Percentiles rank a stretch among this genome's conserved stretches.
Conservation (phyloP, 352 stramenopile genomes). For the Globisporangium solare region DNA sequence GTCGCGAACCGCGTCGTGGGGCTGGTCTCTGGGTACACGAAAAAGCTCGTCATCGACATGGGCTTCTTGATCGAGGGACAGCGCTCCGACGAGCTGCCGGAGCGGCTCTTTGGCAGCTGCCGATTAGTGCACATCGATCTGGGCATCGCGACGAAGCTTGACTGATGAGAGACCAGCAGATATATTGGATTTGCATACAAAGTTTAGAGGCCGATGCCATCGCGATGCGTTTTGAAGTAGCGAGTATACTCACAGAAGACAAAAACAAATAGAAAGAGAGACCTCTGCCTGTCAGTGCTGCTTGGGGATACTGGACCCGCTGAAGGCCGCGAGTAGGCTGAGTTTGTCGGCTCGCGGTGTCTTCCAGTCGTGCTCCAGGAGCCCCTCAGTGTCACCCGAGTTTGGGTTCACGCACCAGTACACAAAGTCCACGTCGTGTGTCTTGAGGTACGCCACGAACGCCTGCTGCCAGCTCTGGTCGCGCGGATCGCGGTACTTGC, state of each 20-base stretch:
- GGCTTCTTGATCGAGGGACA: slow-evolving; percentile 69
- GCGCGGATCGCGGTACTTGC: slow-evolving; percentile 23
- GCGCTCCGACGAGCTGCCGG: slow-evolving; percentile 56
- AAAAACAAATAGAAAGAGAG: no score
- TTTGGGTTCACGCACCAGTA: slow-evolving; percentile 75
- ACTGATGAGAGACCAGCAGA: slow-evolving; percentile 3
- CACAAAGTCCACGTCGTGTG: slow-evolving; percentile 29
- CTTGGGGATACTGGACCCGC: slow-evolving; percentile 25
- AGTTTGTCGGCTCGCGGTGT: slow-evolving; percentile 42
- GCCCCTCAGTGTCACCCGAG: slow-evolving; percentile 48
- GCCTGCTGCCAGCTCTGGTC: slow-evolving; percentile 45
- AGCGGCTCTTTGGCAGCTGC: slow-evolving; percentile 60
- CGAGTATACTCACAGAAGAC: no score
- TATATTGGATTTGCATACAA: no score
- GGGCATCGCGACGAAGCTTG: slow-evolving; percentile 25
- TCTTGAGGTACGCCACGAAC: slow-evolving; percentile 37
- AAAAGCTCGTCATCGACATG: slow-evolving; percentile 84
- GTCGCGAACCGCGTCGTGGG: slow-evolving; percentile 74
- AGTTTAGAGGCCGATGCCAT: no score
- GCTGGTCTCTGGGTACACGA: slow-evolving; percentile 65
- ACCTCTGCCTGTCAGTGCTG: no score
- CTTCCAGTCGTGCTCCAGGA: slow-evolving; percentile 52
- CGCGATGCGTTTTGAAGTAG: no score
- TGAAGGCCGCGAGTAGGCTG: slow-evolving; percentile 34
- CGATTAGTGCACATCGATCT: slow-evolving; percentile 68